Evolutionary conservation across 306 rosid genomes (phyloP).

Genomic region (Pyrus betulifolia): DNA sequence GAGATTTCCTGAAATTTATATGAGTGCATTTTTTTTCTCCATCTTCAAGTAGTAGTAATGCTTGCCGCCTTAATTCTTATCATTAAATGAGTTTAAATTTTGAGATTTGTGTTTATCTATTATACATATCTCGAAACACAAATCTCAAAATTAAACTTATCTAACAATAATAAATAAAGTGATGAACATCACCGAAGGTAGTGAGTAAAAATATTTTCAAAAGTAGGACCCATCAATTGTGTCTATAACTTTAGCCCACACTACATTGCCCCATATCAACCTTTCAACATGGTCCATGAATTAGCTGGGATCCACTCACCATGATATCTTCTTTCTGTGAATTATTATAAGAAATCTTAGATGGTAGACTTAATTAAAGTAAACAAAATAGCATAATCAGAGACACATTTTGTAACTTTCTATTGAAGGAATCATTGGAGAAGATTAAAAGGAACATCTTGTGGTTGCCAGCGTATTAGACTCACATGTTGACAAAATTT

Average conservation of each 20-base stretch:
- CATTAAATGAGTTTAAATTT: no score
- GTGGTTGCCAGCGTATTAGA: conserved; percentile 20
- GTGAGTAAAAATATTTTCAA: no score
- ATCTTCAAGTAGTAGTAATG: no score
- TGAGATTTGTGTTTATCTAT: no score
- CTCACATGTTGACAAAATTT: conserved; percentile 9
- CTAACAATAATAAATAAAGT: no score
- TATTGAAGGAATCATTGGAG: background rate
- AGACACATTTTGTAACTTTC: conserved; percentile 20
- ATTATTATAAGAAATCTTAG: conserved; percentile 16
- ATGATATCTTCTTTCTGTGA: conserved; percentile 1
- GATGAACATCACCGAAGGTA: no score
- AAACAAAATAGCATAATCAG: conserved; percentile 7
- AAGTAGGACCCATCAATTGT: background rate
- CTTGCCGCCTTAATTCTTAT: no score
- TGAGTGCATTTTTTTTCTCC: background rate
- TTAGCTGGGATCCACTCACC: conserved; percentile 8
- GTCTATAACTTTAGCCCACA: background rate
- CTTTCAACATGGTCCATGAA: conserved; percentile 8
- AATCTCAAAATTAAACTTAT: no score
- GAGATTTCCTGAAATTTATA: background rate
- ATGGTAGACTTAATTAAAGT: conserved; percentile 14
- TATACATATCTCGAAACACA: no score
- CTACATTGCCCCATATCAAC: conserved; percentile 7
- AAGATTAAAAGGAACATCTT: conserved; percentile 11